A percentile compares a stretch with the other conserved stretches of the same genome.
phyloP scores from a whole-genome alignment of 148 eudicot species.

The Agrostemma githago region DNA sequence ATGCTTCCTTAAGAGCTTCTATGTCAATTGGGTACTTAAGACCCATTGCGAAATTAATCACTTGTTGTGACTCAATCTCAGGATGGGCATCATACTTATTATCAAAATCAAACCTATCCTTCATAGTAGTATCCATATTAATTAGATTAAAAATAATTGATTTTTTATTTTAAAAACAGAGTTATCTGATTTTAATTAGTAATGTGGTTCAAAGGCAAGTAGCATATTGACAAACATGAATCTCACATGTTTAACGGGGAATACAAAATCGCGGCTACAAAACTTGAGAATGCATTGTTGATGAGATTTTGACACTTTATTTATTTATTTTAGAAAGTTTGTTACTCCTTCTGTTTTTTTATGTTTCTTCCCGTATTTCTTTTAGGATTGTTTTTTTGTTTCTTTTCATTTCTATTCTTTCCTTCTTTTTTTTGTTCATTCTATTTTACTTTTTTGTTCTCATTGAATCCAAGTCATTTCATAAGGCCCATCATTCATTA shows the following conservation, averaged over 20 bases:
- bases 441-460: no score
- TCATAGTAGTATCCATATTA: neutral
- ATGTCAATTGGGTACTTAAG: conserved; percentile 33
- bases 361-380: no score
- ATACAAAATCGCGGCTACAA: neutral
- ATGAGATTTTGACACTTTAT: neutral
- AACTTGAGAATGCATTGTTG: neutral
- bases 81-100: conserved; percentile 3
- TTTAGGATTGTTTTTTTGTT: no score
- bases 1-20: conserved; percentile 22
- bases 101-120: neutral
- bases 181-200: neutral
- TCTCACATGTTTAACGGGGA: neutral
- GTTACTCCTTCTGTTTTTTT: no score
- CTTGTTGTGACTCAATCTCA: conserved; percentile 33
- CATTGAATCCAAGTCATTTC: no score
- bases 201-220: neutral
- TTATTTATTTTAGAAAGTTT: no score
- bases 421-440: no score
- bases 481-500: no score
- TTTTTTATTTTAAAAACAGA: no score
- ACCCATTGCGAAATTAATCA: conserved; percentile 44
- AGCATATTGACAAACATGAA: neutral
- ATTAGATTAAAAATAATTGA: neutral
- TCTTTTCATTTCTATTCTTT: no score